Conservation (phyloP, 2,329 filamentous ascomycete species). For the Clonostachys rhizophaga region DNA sequence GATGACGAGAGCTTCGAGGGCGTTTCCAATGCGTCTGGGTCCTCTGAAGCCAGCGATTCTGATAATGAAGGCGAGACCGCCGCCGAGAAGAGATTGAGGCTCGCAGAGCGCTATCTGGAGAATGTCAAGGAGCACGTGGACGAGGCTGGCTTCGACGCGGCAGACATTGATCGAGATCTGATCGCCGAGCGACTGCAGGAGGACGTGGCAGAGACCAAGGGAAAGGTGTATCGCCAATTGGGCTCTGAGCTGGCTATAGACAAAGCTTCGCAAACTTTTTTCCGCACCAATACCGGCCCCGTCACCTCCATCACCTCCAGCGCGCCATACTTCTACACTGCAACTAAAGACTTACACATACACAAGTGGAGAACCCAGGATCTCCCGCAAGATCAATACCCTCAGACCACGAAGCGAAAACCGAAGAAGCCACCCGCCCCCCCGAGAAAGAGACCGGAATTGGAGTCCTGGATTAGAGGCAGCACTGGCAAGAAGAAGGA, state of each 20-base stretch:
- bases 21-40: slow-evolving; percentile 37
- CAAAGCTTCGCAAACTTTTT: slow-evolving; percentile 63
- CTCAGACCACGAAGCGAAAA: slow-evolving; percentile 53
- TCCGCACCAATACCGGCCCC: slow-evolving; percentile 72
- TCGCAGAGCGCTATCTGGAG: slow-evolving; percentile 90
- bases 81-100: slow-evolving; percentile 76
- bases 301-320: slow-evolving; percentile 78
- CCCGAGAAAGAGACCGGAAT: slow-evolving; percentile 57
- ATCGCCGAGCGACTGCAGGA: slow-evolving; percentile 88
- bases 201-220: slow-evolving; percentile 89
- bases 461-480: slow-evolving; percentile 59
- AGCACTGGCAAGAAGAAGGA: slow-evolving; percentile 56
- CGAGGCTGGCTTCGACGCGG: slow-evolving; percentile 83
- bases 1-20: slow-evolving; percentile 51
- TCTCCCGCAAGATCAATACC: slow-evolving; percentile 54
- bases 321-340: slow-evolving; percentile 80
- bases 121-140: slow-evolving; percentile 83
- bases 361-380: slow-evolving; percentile 87
- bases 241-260: slow-evolving; percentile 68
- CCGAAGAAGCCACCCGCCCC: slow-evolving; percentile 53
- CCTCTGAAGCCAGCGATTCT: slow-evolving; percentile 40
- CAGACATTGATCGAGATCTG: slow-evolving; percentile 86
- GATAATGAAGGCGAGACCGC: slow-evolving; percentile 84
- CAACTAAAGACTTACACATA: slow-evolving; percentile 77
- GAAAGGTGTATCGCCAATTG: slow-evolving; percentile 79